Base-by-base conservation (phyloP, 23 red algal species). In the Gracilaria gracilis region DNA sequence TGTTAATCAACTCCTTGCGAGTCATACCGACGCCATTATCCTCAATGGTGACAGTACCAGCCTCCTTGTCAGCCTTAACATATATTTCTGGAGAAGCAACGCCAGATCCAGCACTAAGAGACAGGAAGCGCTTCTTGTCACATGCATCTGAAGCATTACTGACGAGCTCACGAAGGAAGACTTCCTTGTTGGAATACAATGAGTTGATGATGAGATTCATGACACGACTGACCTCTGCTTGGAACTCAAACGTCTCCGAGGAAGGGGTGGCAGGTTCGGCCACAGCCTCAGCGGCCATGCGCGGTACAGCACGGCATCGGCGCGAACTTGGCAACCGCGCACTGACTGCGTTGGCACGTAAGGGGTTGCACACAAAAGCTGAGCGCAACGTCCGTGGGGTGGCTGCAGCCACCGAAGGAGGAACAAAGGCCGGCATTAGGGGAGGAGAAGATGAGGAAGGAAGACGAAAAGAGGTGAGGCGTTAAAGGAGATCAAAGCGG, bases 141-240 rank as follows among this genome's bases (percentile, higher is more conserved):
- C 97, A 99, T 17, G 97, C 97, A 49, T 99, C 97, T 59, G 90
- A 84, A 4, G 97, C 83, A 82, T 99, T 99, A 53, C 89, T 94
- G 11, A 99, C 87, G 37, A 99, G 83, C 80, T 99, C 97, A 64
- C 97, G 89, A 42, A 96, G 67, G 72, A 99, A 99, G 32, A 99
- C 83, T 19, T 99, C 93, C 89, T 92, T 93, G 71, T 99, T 91
- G 27, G 93, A 96, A 83, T 99, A 99, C 21, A 99, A 80, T 32
- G 93, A 96, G 67, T 99, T 94, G 74, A 99, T 95, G 80, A 99
- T 96, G 46, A 99, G 74, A 75, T 99, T 83, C 97, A 99, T 99
- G 14, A 99, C 97, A 42, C 97, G 90, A 12, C 81, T 81, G 44
- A 96, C 97, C 88, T 99, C 93, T 19, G 97, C 97, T 54, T 99